Conservation (phyloP, 192 early-diverging fungal genomes). For the Backusella parvicylindrica region DNA sequence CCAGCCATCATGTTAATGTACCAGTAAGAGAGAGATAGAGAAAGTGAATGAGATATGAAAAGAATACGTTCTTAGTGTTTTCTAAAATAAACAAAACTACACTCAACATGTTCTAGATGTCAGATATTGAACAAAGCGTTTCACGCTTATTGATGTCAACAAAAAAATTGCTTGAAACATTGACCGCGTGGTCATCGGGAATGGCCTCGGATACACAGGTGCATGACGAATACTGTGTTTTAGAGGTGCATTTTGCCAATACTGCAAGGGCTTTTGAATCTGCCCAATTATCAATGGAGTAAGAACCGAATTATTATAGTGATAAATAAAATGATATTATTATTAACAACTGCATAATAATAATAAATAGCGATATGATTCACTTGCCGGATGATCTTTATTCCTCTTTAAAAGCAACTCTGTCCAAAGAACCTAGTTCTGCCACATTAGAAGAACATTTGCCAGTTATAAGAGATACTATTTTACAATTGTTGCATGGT, state of each 20-base stretch:
- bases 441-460: constrained; percentile 43
- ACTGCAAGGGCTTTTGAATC: constrained; percentile 4
- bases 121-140: background rate
- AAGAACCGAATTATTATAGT: background rate
- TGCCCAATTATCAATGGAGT: background rate
- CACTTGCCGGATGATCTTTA: background rate
- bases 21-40: background rate
- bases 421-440: constrained; percentile 7
- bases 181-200: constrained; percentile 6
- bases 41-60: background rate
- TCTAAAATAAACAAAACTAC: background rate
- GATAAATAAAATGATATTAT: background rate
- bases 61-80: background rate
- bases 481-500: constrained; percentile 48
- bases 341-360: background rate
- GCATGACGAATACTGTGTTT: background rate
- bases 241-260: background rate
- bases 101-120: background rate
- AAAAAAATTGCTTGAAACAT: background rate
- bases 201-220: background rate
- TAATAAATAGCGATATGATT: constrained; percentile 2
- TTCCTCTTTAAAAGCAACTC: background rate
- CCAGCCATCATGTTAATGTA: background rate
- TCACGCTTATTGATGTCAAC: background rate
- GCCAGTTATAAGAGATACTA: constrained; percentile 50